Evolutionary conservation across 805 yeast genomes (phyloP).

Genomic region (Saccharomycopsis selenospora): DNA sequence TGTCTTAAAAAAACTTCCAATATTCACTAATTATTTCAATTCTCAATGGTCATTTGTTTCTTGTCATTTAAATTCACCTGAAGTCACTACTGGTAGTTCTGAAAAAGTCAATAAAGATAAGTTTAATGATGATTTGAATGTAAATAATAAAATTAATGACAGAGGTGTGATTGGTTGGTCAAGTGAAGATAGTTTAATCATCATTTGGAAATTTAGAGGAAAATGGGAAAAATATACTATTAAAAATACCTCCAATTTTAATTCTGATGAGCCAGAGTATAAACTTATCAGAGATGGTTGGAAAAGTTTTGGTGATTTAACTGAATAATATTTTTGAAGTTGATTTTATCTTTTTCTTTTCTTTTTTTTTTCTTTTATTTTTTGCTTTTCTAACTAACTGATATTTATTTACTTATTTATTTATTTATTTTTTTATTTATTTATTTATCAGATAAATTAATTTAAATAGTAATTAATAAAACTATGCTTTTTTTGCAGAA

Average conservation of each 20-base stretch:
- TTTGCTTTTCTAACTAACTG: no score
- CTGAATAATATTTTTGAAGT: no score
- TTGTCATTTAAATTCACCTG: constrained; percentile 15
- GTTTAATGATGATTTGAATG: constrained; percentile 24
- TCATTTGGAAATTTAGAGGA: constrained; percentile 66
- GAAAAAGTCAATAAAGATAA: constrained; percentile 17
- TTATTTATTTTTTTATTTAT: no score
- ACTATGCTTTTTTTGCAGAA: no score
- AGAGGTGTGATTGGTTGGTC: constrained; percentile 66
- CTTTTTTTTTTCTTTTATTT: no score
- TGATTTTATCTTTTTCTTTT: no score
- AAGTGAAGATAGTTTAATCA: constrained; percentile 55
- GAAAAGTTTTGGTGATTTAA: constrained; percentile 45
- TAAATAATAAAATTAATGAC: constrained; percentile 25
- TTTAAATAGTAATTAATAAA: no score
- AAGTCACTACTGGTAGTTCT: constrained; percentile 3
- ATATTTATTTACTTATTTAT: no score
- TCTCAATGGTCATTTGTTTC: constrained; percentile 21
- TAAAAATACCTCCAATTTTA: constrained; percentile 33
- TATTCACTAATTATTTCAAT: constrained; percentile 18
- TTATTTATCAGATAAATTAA: no score
- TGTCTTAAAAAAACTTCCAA: constrained; percentile 14
- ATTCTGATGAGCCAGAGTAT: constrained; percentile 33
- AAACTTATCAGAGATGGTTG: constrained; percentile 65
- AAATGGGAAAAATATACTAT: constrained; percentile 85